Conservation (phyloP, 1,284 basidiomycete genomes). For the Microbotryum intermedium region DNA sequence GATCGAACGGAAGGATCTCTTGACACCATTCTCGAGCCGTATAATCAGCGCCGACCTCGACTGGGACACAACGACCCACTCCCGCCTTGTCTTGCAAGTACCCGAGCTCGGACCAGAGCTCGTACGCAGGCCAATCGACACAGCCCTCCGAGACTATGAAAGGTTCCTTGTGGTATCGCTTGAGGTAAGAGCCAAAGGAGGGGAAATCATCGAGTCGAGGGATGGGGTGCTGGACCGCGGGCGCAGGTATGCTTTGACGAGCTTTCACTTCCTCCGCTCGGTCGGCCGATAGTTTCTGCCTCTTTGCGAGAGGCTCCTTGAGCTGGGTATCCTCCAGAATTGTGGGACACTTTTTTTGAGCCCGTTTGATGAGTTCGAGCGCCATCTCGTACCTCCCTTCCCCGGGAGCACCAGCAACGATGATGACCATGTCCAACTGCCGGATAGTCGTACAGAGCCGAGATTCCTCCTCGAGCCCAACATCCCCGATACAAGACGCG, state of each 20-base stretch:
- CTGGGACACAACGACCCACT: conserved; percentile 72
- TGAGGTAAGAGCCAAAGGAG: conserved; percentile 7
- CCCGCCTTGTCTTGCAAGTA: conserved; percentile 65
- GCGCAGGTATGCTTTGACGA: not conserved
- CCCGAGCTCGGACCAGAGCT: conserved; percentile 56
- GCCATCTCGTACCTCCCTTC: conserved; percentile 53
- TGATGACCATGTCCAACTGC: conserved; percentile 66
- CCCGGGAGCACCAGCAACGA: conserved; percentile 72
- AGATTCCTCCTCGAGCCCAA: not conserved
- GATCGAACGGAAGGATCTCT: conserved; percentile 64
- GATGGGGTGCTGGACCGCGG: conserved; percentile 4
- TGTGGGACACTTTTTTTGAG: conserved; percentile 38
- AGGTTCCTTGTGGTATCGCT: conserved; percentile 42
- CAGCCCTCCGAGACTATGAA: conserved; percentile 60
- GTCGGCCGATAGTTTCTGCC: too few species aligned
- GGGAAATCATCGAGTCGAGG: not conserved
- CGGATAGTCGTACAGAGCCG: conserved; percentile 41
- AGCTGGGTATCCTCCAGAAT: too few species aligned
- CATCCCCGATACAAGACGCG: not conserved
- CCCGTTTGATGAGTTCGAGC: conserved; percentile 50
- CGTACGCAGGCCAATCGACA: conserved; percentile 60
- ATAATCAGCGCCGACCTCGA: conserved; percentile 83
- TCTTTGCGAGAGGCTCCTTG: too few species aligned
- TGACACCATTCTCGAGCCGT: conserved; percentile 74
- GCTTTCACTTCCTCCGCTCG: not conserved